A percentile compares a stretch with the other conserved stretches of the same genome.
Conservation (phyloP, 176 grass and related monocot species). For the Oryza rufipogon region DNA sequence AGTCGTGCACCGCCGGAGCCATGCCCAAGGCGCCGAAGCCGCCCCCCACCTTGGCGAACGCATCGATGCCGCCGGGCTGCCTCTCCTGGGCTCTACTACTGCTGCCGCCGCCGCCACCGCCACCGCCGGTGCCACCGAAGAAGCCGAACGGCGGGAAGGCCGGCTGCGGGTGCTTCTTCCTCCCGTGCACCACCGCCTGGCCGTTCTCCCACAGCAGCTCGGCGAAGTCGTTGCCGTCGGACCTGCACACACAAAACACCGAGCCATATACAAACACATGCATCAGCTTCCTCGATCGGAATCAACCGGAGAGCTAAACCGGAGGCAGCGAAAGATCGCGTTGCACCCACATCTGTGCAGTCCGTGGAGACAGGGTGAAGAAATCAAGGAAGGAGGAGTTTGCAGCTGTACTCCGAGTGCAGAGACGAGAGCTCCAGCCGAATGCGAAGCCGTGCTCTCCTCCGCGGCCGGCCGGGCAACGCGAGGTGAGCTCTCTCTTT, state of each 20-base stretch:
- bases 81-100: slow-evolving; percentile 48
- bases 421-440: neutral
- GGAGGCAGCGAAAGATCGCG: neutral
- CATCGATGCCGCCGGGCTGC: slow-evolving; percentile 2
- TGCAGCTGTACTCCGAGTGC: neutral
- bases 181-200: slow-evolving; percentile 49
- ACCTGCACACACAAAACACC: slow-evolving; percentile 23
- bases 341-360: slow-evolving; percentile 45
- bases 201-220: slow-evolving; percentile 69
- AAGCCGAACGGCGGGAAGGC: slow-evolving; percentile 48
- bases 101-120: neutral
- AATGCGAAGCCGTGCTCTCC: slow-evolving; percentile 2
- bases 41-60: slow-evolving; percentile 21
- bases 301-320: neutral
- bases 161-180: slow-evolving; percentile 34
- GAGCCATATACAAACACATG: neutral
- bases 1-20: slow-evolving; percentile 32
- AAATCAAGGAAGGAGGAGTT: slow-evolving; percentile 4
- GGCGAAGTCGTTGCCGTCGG: slow-evolving; percentile 46
- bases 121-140: too few relatives aligned
- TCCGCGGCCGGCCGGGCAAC: neutral
- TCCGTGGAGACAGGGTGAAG: neutral
- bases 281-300: slow-evolving; percentile 22
- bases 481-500: neutral
- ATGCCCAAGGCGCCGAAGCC: slow-evolving; percentile 23